Percentiles rank a stretch among this genome's conserved stretches.
phyloP scores from a whole-genome alignment of 2,329 filamentous ascomycete genomes.

The Stromatinia cepivora region DNA sequence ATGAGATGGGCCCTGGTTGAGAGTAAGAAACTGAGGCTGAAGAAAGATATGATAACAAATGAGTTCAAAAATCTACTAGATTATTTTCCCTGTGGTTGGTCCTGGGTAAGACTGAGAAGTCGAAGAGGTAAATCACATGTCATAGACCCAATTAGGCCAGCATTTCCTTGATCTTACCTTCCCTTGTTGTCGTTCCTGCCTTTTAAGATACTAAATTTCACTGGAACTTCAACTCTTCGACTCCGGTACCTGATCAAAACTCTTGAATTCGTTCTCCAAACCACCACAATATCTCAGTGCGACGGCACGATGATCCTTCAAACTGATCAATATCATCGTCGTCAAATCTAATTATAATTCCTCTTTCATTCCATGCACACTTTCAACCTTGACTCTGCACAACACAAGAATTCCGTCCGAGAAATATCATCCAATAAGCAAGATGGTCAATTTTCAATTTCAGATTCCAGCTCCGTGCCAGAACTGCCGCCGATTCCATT shows the following conservation, averaged over 20 bases:
- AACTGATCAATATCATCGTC: not conserved
- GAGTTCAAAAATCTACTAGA: not conserved
- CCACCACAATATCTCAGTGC: not conserved
- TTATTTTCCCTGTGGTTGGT: not conserved
- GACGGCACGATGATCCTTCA: not conserved
- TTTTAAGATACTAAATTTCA: not conserved
- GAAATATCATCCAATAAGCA: not conserved
- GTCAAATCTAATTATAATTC: too few relatives aligned
- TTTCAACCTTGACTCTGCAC: not conserved
- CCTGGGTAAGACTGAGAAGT: not conserved
- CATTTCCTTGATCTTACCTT: not conserved
- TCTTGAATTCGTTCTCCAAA: not conserved
- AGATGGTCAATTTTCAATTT: constrained; percentile 26
- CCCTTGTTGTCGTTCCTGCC: not conserved
- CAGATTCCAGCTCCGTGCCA: constrained; percentile 28
- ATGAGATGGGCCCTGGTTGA: not conserved
- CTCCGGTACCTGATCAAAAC: not conserved
- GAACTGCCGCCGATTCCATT: constrained; percentile 34
- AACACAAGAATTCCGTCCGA: not conserved
- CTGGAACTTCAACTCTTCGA: not conserved
- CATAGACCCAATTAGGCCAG: not conserved
- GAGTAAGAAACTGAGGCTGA: not conserved
- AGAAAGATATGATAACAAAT: not conserved
- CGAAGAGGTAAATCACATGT: not conserved
- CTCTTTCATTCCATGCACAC: too few relatives aligned